Conservation (phyloP, 768 basidiomycete species). For the Nidula microcarpa region DNA sequence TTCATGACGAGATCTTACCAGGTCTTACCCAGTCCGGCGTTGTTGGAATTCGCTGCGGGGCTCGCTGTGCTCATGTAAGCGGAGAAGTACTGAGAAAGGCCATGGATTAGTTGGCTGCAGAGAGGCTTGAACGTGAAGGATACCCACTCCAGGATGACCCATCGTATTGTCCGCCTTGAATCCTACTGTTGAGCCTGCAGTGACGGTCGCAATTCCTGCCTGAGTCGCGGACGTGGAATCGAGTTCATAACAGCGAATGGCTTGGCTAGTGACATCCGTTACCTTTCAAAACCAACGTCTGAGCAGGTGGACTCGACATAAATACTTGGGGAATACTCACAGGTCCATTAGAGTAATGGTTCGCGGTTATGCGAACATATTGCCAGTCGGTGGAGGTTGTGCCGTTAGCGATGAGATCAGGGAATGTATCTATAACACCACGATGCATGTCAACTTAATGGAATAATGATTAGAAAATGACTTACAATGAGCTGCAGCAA, state of each 20-base stretch:
- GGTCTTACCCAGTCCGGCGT: slow-evolving; percentile 37
- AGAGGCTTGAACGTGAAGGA: background rate
- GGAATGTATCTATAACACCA: background rate
- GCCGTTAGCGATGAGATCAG: background rate
- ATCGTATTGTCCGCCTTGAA: slow-evolving; percentile 27
- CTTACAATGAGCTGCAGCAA: background rate
- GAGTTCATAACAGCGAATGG: slow-evolving; percentile 30
- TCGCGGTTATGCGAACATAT: slow-evolving; percentile 17
- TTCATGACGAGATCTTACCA: slow-evolving; percentile 16
- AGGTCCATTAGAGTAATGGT: slow-evolving; percentile 26
- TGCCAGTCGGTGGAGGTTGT: background rate
- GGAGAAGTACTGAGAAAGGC: slow-evolving; percentile 20
- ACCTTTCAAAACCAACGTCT: slow-evolving; percentile 13
- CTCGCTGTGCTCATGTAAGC: slow-evolving; percentile 26
- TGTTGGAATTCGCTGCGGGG: slow-evolving; percentile 28
- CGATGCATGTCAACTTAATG: background rate
- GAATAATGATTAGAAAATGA: background rate
- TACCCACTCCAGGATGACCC: slow-evolving; percentile 28
- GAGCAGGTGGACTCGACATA: background rate
- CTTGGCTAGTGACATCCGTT: slow-evolving; percentile 28
- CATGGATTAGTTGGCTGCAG: background rate
- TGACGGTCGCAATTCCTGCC: slow-evolving; percentile 23
- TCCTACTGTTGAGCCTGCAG: slow-evolving; percentile 25
- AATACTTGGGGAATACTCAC: slow-evolving; percentile 10
- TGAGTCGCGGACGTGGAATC: slow-evolving; percentile 21